Evolutionary conservation across 495 filamentous ascomycete species (phyloP).

Genomic region (Aspergillus egyptiacus): DNA sequence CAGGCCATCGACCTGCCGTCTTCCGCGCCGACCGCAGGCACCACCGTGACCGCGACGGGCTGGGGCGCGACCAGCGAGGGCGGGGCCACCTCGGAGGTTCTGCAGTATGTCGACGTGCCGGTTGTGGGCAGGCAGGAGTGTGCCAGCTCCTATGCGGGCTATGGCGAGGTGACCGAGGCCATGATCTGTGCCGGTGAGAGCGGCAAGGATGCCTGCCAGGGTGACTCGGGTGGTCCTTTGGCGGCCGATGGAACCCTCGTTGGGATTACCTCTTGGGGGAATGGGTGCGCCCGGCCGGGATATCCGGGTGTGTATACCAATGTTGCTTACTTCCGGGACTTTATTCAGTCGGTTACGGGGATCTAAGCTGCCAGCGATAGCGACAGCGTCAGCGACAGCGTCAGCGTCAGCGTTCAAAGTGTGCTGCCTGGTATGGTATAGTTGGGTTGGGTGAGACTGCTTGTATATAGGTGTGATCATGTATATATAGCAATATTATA

Average conservation of each 20-base stretch:
- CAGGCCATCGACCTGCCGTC: neutral
- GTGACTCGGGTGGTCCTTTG: conserved; percentile 6
- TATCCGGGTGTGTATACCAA: conserved; percentile 8
- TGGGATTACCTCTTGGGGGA: conserved; percentile 13
- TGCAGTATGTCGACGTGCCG: conserved; percentile 3
- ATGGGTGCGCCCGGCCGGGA: conserved; percentile 4
- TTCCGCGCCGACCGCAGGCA: neutral
- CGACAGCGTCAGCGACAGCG: too few relatives aligned
- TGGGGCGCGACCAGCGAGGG: conserved; percentile 1
- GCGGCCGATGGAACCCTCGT: conserved; percentile 1
- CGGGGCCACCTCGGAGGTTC: neutral
- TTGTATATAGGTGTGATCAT: neutral
- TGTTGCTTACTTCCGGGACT: neutral
- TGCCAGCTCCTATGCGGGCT: neutral
- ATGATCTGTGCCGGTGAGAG: conserved; percentile 10
- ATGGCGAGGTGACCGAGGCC: neutral
- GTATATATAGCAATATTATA: too few relatives aligned
- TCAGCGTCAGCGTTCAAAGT: too few relatives aligned
- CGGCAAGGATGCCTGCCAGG: conserved; percentile 9
- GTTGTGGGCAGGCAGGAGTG: conserved; percentile 1
- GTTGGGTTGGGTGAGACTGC: too few relatives aligned
- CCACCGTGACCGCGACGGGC: neutral
- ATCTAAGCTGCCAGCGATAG: neutral
- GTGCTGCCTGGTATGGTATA: too few relatives aligned
- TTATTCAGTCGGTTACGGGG: neutral